These are phyloP conservation scores for Chimonanthus salicifolius DNA, from an alignment of 164 flowering plant genomes.

Conservation along the genomic window DNA sequence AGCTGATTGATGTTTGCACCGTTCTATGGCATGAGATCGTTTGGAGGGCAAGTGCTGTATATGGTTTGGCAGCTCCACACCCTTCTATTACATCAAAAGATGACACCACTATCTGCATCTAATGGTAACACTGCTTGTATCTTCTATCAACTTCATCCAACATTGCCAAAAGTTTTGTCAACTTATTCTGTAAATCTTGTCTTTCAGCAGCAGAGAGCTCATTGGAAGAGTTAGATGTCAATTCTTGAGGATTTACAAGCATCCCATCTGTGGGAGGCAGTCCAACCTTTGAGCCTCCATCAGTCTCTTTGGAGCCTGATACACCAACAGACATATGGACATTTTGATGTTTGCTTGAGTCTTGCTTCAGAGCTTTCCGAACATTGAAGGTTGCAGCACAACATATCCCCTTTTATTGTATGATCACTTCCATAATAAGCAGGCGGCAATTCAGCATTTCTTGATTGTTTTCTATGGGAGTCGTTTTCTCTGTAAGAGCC, in stretches of 20 bases:
- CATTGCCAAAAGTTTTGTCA: constrained; percentile 68
- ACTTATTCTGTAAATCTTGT: constrained; percentile 67
- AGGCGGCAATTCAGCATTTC: constrained; percentile 5
- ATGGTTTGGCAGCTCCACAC: too few species aligned
- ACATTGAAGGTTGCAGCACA: constrained; percentile 18
- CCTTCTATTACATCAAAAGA: too few species aligned
- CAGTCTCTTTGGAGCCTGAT: constrained; percentile 32
- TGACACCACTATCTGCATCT: too few species aligned
- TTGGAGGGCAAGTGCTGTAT: too few species aligned
- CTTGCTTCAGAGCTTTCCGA: constrained; percentile 45
- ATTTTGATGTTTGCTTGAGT: constrained; percentile 27
- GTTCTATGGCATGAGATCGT: too few species aligned
- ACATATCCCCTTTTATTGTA: constrained; percentile 25
- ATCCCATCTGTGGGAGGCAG: constrained; percentile 21
- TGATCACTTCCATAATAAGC: constrained; percentile 16
- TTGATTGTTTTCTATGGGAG: constrained; percentile 7
- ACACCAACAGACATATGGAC: constrained; percentile 15
- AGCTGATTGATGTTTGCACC: too few species aligned
- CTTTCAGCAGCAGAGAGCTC: constrained; percentile 61
- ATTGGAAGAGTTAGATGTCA: constrained; percentile 23
- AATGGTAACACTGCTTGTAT: too few species aligned
- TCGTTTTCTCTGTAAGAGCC: constrained; percentile 29
- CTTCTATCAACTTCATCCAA: constrained; percentile 96
- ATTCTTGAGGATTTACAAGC: constrained; percentile 32
- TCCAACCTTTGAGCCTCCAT: constrained; percentile 20